phyloP scores from a whole-genome alignment of 768 basidiomycete genomes.

The Tylopilus balloui region DNA sequence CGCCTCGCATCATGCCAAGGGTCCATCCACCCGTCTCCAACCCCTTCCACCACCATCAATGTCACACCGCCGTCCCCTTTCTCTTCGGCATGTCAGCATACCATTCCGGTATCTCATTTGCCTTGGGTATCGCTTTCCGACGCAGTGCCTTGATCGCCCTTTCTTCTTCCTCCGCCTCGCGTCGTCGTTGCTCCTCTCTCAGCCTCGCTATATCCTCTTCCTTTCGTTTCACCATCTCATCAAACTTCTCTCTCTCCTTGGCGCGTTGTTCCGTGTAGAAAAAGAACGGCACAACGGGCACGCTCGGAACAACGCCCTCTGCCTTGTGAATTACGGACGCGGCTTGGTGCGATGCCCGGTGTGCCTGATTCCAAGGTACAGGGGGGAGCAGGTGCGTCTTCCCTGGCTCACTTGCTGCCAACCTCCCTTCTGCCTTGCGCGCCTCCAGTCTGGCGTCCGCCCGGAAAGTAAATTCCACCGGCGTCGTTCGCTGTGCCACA shows the following conservation, averaged over 20 bases:
- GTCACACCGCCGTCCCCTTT: slow-evolving; percentile 26
- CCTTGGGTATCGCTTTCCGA: slow-evolving; percentile 59
- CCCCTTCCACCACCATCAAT: slow-evolving; percentile 2
- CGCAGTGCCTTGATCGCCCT: slow-evolving; percentile 57
- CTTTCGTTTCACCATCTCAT: slow-evolving; percentile 51
- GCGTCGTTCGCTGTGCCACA: slow-evolving; percentile 38
- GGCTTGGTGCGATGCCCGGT: slow-evolving; percentile 45
- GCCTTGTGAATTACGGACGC: slow-evolving; percentile 39
- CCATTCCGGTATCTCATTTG: slow-evolving; percentile 74
- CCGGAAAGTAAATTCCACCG: slow-evolving; percentile 51
- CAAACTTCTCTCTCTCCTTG: slow-evolving; percentile 61
- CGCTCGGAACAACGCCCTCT: slow-evolving; percentile 42
- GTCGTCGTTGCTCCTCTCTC: slow-evolving; percentile 44
- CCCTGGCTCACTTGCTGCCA: slow-evolving; percentile 25
- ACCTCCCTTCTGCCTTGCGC: slow-evolving; percentile 38
- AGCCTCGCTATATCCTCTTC: slow-evolving; percentile 47
- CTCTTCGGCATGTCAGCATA: slow-evolving; percentile 67
- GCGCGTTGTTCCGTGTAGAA: slow-evolving; percentile 55
- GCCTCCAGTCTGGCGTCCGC: slow-evolving; percentile 46
- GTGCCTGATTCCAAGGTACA: slow-evolving; percentile 51
- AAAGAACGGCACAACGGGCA: slow-evolving; percentile 31
- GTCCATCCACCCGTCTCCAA: slow-evolving; percentile 4
- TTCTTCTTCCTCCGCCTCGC: slow-evolving; percentile 54
- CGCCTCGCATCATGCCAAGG: slow-evolving; percentile 16
- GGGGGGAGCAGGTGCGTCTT: slow-evolving; percentile 17